Percentiles rank a stretch among this genome's conserved stretches.
Conservation (phyloP, 371 early-diverging fungal genomes). For the Haplosporangium sp. region DNA sequence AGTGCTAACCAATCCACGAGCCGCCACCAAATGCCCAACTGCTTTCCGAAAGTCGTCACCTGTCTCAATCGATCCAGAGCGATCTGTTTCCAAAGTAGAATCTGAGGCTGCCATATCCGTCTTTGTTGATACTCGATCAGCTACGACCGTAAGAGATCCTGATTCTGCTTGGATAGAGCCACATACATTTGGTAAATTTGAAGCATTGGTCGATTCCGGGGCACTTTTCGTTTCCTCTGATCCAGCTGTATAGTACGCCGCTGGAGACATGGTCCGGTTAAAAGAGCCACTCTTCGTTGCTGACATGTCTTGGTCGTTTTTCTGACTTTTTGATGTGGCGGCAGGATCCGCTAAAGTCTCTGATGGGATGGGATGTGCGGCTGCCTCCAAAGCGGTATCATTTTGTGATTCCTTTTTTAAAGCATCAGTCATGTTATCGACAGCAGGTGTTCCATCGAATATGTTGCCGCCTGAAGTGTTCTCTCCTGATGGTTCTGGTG, state of each 20-base stretch:
- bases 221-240: not conserved
- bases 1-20: constrained; percentile 14
- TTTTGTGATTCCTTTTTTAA: no score
- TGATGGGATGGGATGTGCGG: no score
- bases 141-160: not conserved
- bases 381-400: no score
- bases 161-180: not conserved
- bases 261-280: not conserved
- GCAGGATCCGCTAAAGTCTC: not conserved
- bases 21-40: constrained; percentile 15
- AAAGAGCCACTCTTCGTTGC: not conserved
- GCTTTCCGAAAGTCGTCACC: constrained; percentile 9
- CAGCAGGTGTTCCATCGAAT: no score
- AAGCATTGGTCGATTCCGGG: not conserved
- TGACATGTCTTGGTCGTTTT: no score
- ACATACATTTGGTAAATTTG: not conserved
- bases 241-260: not conserved
- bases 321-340: not conserved
- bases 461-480: no score
- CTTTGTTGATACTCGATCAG: not conserved
- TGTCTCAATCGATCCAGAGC: not conserved
- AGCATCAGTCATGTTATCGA: no score
- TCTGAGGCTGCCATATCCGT: not conserved
- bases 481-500: no score
- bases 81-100: not conserved